Evolutionary conservation across 1,284 basidiomycete genomes (phyloP).

Genomic region (Trametes hirsuta): DNA sequence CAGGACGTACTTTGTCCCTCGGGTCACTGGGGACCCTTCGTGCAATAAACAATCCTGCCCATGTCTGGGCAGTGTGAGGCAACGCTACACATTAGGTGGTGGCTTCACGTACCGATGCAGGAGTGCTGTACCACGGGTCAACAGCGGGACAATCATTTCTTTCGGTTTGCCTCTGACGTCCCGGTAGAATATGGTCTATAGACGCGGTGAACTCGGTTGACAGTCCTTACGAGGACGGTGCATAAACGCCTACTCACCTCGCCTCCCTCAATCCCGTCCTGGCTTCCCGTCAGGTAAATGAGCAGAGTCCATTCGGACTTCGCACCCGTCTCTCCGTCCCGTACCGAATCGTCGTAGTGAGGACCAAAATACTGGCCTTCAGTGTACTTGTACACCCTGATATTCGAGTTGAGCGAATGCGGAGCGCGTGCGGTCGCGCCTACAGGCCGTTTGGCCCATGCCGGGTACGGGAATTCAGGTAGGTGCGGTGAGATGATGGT

Average conservation of each 20-base stretch:
- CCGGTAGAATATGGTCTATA: conserved; percentile 73
- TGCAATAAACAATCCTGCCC: conserved; percentile 79
- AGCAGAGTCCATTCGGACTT: conserved; percentile 82
- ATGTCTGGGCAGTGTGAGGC: conserved; percentile 47
- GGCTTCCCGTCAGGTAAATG: conserved; percentile 72
- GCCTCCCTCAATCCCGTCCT: conserved; percentile 77
- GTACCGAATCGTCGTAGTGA: conserved; percentile 77
- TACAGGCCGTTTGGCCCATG: conserved; percentile 40
- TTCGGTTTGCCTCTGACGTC: conserved; percentile 52
- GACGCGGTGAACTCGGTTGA: neutral
- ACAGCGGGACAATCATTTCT: conserved; percentile 58
- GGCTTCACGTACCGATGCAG: conserved; percentile 61
- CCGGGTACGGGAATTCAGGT: conserved; percentile 57
- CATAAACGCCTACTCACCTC: conserved; percentile 47
- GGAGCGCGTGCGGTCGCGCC: conserved; percentile 43
- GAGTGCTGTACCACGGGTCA: conserved; percentile 70
- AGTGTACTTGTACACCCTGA: conserved; percentile 71
- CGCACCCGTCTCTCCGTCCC: conserved; percentile 55
- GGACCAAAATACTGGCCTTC: conserved; percentile 70
- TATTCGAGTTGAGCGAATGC: conserved; percentile 69
- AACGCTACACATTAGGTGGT: neutral
- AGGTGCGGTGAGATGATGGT: conserved; percentile 60
- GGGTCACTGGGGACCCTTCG: conserved; percentile 70
- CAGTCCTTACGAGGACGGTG: neutral
- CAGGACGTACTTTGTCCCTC: conserved; percentile 77